Conservation (phyloP, 2,329 filamentous ascomycete species). For the Claviceps humidiphila region DNA sequence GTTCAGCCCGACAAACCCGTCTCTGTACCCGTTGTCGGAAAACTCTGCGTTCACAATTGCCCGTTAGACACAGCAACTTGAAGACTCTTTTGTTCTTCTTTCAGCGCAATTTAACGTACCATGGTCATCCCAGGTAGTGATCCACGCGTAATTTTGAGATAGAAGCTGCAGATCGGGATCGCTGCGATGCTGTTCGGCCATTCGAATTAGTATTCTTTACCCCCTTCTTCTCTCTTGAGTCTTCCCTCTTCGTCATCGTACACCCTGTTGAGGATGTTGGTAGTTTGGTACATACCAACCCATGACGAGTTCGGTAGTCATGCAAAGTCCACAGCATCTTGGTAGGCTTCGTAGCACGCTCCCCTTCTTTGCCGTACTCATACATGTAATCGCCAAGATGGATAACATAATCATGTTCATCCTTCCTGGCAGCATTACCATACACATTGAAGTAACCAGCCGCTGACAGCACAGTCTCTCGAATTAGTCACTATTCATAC, state of each 20-base stretch:
- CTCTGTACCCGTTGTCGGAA: conserved; percentile 51
- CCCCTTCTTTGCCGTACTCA: conserved; percentile 29
- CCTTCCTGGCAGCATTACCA: conserved; percentile 44
- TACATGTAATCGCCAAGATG: conserved; percentile 53
- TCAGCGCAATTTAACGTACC: conserved; percentile 20
- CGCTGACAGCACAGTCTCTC: conserved; percentile 2
- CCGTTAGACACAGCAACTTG: background rate
- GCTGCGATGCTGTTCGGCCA: conserved; percentile 20
- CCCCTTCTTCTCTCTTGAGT: background rate
- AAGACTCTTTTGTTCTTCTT: background rate
- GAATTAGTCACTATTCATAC: background rate
- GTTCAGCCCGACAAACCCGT: conserved; percentile 45
- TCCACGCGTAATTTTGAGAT: conserved; percentile 29
- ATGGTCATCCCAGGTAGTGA: conserved; percentile 33
- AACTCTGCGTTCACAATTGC: conserved; percentile 25
- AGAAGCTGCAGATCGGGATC: conserved; percentile 28
- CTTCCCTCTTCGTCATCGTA: background rate
- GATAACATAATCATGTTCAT: conserved; percentile 45
- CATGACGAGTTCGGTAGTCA: conserved; percentile 30
- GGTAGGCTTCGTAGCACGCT: conserved; percentile 17
- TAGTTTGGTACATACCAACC: conserved; percentile 18
- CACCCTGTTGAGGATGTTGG: background rate
- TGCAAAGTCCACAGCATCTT: conserved; percentile 21
- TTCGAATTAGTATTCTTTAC: background rate
- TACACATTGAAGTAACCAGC: conserved; percentile 46